A percentile compares a stretch with the other conserved stretches of the same genome.
Evolutionary conservation across 202 grass and related monocot species (phyloP).

Genomic region (Miscanthus sacchariflorus): DNA sequence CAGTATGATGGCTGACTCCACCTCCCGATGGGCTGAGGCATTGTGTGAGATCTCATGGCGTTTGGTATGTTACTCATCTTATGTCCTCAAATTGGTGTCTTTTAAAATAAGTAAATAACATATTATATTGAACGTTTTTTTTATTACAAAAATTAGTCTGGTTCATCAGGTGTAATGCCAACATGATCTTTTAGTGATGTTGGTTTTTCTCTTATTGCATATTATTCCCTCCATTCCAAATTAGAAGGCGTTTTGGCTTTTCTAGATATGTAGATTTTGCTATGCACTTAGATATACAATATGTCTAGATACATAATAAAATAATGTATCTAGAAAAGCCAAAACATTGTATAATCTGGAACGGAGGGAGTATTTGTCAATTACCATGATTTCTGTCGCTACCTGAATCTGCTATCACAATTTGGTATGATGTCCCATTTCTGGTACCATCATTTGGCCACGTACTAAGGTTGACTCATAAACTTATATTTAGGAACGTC

Average conservation of each 20-base stretch:
- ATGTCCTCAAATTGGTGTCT: not conserved
- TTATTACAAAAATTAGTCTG: not conserved
- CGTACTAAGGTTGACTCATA: not conserved
- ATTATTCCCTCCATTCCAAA: not conserved
- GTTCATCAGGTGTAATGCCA: not conserved
- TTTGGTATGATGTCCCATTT: not conserved
- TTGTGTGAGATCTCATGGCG: slow-evolving; percentile 95
- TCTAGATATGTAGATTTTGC: too few species aligned
- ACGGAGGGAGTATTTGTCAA: not conserved
- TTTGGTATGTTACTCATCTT: slow-evolving; percentile 58
- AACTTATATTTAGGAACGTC: not conserved
- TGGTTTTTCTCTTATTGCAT: not conserved
- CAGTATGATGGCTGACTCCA: slow-evolving; percentile 99
- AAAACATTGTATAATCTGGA: too few species aligned
- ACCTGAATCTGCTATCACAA: not conserved
- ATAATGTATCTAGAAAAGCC: too few species aligned
- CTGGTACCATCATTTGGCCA: not conserved
- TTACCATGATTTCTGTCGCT: not conserved
- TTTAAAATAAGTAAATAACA: not conserved
- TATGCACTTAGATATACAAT: too few species aligned
- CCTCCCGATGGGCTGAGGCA: slow-evolving; percentile 89
- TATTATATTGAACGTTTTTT: not conserved
- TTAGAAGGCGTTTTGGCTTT: too few species aligned
- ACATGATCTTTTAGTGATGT: slow-evolving; percentile 7
- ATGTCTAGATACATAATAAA: too few species aligned